phyloP scores from a whole-genome alignment of 345 rosid species.

The Lumnitzera racemosa region DNA sequence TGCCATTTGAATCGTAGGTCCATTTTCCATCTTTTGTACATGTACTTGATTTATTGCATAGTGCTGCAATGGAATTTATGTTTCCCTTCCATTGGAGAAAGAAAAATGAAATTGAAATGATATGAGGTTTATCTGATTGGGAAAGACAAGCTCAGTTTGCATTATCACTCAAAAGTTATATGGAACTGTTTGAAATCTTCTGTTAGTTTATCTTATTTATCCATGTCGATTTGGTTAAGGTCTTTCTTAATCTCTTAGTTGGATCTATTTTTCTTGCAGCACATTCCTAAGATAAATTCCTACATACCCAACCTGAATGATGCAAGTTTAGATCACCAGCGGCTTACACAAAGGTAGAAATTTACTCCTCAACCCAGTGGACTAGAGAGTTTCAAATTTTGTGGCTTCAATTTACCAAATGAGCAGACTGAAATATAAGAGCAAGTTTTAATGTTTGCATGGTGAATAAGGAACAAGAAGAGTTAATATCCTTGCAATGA shows the following conservation, averaged over 20 bases:
- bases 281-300: constrained; percentile 72
- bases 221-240: no score
- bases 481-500: no score
- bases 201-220: constrained; percentile 1
- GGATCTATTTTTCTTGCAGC: constrained; percentile 35
- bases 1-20: no score
- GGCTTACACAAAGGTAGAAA: constrained; percentile 73
- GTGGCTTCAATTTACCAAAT: neutral
- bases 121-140: no score
- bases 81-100: neutral
- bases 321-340: constrained; percentile 87
- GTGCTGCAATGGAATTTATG: neutral
- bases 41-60: no score
- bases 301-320: constrained; percentile 65
- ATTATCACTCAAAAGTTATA: no score
- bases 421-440: neutral
- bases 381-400: constrained; percentile 9
- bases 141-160: no score
- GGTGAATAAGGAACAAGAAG: no score
- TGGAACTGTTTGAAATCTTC: no score
- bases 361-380: constrained; percentile 6
- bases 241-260: constrained; percentile 9
- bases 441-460: no score
- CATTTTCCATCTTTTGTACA: no score
- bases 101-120: no score